Conservation (phyloP, 805 yeast species). For the Cyberlindnera euphorbiiphila region DNA sequence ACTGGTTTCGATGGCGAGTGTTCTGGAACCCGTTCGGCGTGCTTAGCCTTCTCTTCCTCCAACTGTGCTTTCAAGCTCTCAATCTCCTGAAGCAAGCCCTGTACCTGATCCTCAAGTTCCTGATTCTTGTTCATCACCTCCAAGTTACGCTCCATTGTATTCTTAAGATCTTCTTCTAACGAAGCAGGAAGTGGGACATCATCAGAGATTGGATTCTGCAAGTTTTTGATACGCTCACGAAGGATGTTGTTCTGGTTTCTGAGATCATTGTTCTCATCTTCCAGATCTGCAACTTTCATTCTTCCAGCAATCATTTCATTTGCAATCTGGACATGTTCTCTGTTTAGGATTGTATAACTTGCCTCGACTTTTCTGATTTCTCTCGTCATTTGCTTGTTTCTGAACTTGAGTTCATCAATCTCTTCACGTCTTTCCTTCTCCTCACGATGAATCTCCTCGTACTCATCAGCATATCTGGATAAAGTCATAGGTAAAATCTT, state of each 20-base stretch:
- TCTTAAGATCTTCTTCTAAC: constrained; percentile 49
- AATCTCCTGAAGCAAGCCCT: constrained; percentile 39
- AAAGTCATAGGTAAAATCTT: constrained; percentile 70
- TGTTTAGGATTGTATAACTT: constrained; percentile 62
- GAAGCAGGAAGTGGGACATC: constrained; percentile 36
- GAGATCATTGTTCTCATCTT: constrained; percentile 69
- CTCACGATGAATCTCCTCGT: constrained; percentile 70
- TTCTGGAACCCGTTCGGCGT: not conserved
- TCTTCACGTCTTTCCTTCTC: constrained; percentile 61
- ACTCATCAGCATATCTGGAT: constrained; percentile 68
- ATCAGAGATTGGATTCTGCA: constrained; percentile 28
- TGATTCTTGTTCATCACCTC: constrained; percentile 66
- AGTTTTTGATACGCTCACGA: constrained; percentile 30
- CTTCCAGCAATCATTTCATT: constrained; percentile 83
- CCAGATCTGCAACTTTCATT: constrained; percentile 66
- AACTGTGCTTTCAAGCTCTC: constrained; percentile 31
- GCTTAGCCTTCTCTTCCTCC: constrained; percentile 4
- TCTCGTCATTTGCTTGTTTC: constrained; percentile 69
- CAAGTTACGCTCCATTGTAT: constrained; percentile 55
- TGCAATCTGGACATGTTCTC: constrained; percentile 82
- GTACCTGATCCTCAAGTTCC: constrained; percentile 49
- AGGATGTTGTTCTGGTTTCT: constrained; percentile 44
- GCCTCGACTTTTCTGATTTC: constrained; percentile 73
- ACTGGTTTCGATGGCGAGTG: constrained; percentile 5
- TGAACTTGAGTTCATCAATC: constrained; percentile 59